Evolutionary conservation across 352 stramenopile genomes (phyloP).

Genomic region (Blastocystis sp.): DNA sequence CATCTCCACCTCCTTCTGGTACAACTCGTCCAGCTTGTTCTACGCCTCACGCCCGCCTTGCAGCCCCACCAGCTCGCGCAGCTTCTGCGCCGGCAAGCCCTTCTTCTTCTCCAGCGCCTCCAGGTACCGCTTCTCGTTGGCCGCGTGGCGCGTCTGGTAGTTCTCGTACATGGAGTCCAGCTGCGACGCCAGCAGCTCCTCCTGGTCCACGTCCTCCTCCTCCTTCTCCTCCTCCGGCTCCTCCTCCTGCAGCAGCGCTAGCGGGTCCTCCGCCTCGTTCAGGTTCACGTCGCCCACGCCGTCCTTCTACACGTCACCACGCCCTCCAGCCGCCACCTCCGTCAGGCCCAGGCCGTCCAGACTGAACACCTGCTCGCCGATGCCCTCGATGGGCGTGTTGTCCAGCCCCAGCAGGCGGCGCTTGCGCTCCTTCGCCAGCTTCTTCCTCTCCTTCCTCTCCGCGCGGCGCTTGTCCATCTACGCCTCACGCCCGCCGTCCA

Average conservation of each 20-base stretch:
- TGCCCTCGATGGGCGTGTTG: not conserved
- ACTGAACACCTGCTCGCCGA: constrained; percentile 21
- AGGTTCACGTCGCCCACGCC: constrained; percentile 16
- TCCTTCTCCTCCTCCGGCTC: constrained; percentile 17
- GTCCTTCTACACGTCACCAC: not conserved
- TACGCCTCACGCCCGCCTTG: not conserved
- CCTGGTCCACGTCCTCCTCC: constrained; percentile 25
- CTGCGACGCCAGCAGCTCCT: constrained; percentile 27
- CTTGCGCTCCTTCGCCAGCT: constrained; percentile 18
- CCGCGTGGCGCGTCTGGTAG: constrained; percentile 17
- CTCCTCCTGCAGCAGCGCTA: not conserved
- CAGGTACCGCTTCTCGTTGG: constrained; percentile 36
- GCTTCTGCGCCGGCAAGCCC: constrained; percentile 33
- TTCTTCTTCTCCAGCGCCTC: constrained; percentile 48
- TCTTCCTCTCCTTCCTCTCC: constrained; percentile 28
- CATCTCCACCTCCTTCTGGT: not conserved
- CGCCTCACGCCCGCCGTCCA: not conserved
- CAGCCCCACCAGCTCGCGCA: constrained; percentile 1
- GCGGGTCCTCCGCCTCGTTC: constrained; percentile 19
- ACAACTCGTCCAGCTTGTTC: constrained; percentile 40
- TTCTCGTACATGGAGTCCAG: constrained; percentile 47
- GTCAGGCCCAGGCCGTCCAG: not conserved
- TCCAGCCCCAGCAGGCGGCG: constrained; percentile 32
- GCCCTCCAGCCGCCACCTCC: not conserved
- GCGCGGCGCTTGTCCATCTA: constrained; percentile 36